A percentile compares a stretch with the other conserved stretches of the same genome.
Evolutionary conservation across 78 protist genomes (phyloP).

Genomic region (Trichosphaerium sp.): DNA sequence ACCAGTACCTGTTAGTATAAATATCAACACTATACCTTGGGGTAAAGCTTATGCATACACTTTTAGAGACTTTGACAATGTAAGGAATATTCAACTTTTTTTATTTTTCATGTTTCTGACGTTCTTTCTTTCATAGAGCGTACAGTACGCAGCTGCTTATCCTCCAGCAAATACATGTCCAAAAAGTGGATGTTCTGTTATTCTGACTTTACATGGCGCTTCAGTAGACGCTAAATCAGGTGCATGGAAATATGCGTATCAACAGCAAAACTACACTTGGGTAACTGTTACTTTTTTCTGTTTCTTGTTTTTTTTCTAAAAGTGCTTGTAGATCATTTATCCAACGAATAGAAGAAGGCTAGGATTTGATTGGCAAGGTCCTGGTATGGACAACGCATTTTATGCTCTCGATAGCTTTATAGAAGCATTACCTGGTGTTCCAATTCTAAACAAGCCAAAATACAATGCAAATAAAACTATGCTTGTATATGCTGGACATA

Average conservation of each 20-base stretch:
- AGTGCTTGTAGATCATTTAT: too few relatives aligned
- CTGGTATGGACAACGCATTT: conserved; percentile 15
- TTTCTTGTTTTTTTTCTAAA: too few relatives aligned
- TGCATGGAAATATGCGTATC: conserved; percentile 23
- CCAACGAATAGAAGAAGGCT: conserved; percentile 23
- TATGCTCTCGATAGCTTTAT: conserved; percentile 5
- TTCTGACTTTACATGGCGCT: conserved; percentile 40
- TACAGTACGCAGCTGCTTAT: conserved; percentile 26
- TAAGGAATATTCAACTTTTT: too few relatives aligned
- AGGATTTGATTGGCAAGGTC: conserved; percentile 29
- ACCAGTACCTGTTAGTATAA: neutral
- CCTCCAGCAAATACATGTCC: conserved; percentile 8
- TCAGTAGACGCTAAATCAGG: conserved; percentile 28
- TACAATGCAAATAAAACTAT: conserved; percentile 8
- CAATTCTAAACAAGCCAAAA: neutral
- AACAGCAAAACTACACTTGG: conserved; percentile 36
- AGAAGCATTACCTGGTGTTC: conserved; percentile 18
- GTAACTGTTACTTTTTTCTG: too few relatives aligned
- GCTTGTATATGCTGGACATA: conserved; percentile 6
- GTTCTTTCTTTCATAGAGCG: too few relatives aligned
- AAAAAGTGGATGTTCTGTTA: neutral
- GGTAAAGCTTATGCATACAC: conserved; percentile 25
- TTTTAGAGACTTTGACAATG: conserved; percentile 25
- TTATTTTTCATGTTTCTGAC: too few relatives aligned
- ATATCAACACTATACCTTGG: conserved; percentile 18